Evolutionary conservation across 257 asterid genomes (phyloP), one percentile per base, ranked within the genome.

Genomic region (Apocynum venetum): DNA sequence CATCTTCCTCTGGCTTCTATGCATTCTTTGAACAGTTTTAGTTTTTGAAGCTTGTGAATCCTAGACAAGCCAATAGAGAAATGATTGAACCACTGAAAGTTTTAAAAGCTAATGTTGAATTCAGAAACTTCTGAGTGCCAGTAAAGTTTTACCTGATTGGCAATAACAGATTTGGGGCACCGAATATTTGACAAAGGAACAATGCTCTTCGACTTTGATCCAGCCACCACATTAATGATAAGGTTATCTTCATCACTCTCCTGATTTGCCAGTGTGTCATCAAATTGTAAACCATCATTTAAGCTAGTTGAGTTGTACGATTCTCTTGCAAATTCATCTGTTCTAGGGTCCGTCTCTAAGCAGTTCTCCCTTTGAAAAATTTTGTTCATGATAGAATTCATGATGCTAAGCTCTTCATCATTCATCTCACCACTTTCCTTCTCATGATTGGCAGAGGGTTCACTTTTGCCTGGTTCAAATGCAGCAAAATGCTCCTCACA

Each of bases 401-500:
- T 91, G 83, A 90, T 87, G 85, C 81, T 84, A 84, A 89, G 85
- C 89, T 94, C 98, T 76, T 90, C 82, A 73, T 94, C 92, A 74
- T 88, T 91, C 78, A 92, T 83, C 74, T 86, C 95, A 77, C 64
- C 82, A 79, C 57, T 75, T 61, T 84, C 94, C 46, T 56, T 79
- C 78, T 82, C 92, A 10, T 63, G 69, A 76, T 80, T 75, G 61
- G n/a, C 20, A 17, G 77, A 76, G 43, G 70, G 67, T 46, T 78
- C 79, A 81, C 77, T 78, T 83, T 82, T 82, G 35, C 80, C 70
- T 44, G 80, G 46, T 65, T 71, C 85, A 20, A 78, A 79, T 76
- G 88, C 84, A 66, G 70, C 85, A 86, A 76, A 88, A 84, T 95
- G 99, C 84, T 91, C 96, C 77, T 90, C 97, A 76, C 98, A 94